phyloP scores from a whole-genome alignment of 2,329 filamentous ascomycete genomes.

The Myotisia sp. region DNA sequence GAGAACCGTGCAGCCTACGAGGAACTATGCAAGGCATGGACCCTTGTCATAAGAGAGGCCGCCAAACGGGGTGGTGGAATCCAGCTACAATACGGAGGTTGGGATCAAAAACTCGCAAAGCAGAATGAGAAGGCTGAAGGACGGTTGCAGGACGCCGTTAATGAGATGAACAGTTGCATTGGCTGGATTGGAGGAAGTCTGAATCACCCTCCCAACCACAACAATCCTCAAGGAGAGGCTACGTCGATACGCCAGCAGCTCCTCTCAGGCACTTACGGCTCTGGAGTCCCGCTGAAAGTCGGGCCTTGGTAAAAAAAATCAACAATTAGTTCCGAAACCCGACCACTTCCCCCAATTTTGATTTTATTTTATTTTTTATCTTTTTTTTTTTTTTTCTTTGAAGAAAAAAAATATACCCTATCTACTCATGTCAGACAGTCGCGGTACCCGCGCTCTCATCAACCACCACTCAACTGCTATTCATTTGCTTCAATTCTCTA shows the following conservation, averaged over 20 bases:
- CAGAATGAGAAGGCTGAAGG: conserved; percentile 81
- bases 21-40: conserved; percentile 88
- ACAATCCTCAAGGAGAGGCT: conserved; percentile 25
- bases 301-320: conserved; percentile 37
- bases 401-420: not conserved
- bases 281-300: conserved; percentile 40
- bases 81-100: conserved; percentile 72
- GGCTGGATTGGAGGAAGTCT: conserved; percentile 55
- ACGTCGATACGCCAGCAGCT: conserved; percentile 42
- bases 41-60: conserved; percentile 76
- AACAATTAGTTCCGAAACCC: not conserved
- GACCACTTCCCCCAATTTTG: not conserved
- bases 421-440: conserved; percentile 9
- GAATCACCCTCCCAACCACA: conserved; percentile 11
- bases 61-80: conserved; percentile 85
- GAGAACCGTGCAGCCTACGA: conserved; percentile 95
- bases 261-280: conserved; percentile 42
- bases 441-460: conserved; percentile 6
- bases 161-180: conserved; percentile 58
- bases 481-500: conserved; percentile 14
- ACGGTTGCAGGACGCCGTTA: conserved; percentile 64
- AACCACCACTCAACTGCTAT: conserved; percentile 4
- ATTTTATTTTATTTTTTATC: not conserved
- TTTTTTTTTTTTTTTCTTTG: too few species aligned
- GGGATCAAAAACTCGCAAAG: conserved; percentile 75